Percentiles rank a stretch among this genome's conserved stretches.
phyloP scores from a whole-genome alignment of 495 filamentous ascomycete genomes.

The Penicillium maclennaniae region DNA sequence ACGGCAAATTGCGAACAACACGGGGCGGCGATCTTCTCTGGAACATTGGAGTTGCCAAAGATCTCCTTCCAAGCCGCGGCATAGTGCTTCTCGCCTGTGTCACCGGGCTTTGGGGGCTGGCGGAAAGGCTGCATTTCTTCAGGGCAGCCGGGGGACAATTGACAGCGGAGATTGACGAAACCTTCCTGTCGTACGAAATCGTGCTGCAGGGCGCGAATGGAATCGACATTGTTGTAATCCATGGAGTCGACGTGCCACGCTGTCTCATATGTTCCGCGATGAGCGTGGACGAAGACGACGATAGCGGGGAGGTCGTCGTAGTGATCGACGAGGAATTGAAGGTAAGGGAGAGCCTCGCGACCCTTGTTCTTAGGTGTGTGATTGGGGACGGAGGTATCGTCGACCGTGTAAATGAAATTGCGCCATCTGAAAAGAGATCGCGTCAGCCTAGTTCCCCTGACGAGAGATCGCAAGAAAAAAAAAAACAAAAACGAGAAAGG shows the following conservation, averaged over 20 bases:
- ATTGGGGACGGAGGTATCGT: slow-evolving; percentile 32
- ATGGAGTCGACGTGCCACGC: slow-evolving; percentile 48
- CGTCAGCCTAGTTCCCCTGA: slow-evolving; percentile 7
- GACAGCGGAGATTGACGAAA: slow-evolving; percentile 43
- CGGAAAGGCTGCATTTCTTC: slow-evolving; percentile 41
- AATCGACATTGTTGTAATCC: slow-evolving; percentile 43
- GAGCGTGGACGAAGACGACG: slow-evolving; percentile 44
- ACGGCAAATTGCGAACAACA: slow-evolving; percentile 74
- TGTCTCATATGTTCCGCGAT: slow-evolving; percentile 35
- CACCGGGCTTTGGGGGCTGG: slow-evolving; percentile 48
- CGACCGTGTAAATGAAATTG: slow-evolving; percentile 44
- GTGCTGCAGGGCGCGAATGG: slow-evolving; percentile 35
- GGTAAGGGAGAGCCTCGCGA: slow-evolving; percentile 45
- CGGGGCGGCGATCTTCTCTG: slow-evolving; percentile 46
- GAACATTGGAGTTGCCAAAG: slow-evolving; percentile 41
- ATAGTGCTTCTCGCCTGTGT: slow-evolving; percentile 41
- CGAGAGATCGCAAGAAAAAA: neutral
- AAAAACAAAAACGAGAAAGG: no score
- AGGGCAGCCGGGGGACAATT: slow-evolving; percentile 38
- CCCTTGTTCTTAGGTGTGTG: slow-evolving; percentile 47
- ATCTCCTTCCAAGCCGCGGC: slow-evolving; percentile 42
- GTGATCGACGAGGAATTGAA: slow-evolving; percentile 46
- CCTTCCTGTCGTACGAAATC: slow-evolving; percentile 36
- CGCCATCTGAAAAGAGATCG: slow-evolving; percentile 33
- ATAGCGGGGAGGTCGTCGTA: slow-evolving; percentile 41